Conservation (phyloP, 768 basidiomycete species). For the Russula lepida region DNA sequence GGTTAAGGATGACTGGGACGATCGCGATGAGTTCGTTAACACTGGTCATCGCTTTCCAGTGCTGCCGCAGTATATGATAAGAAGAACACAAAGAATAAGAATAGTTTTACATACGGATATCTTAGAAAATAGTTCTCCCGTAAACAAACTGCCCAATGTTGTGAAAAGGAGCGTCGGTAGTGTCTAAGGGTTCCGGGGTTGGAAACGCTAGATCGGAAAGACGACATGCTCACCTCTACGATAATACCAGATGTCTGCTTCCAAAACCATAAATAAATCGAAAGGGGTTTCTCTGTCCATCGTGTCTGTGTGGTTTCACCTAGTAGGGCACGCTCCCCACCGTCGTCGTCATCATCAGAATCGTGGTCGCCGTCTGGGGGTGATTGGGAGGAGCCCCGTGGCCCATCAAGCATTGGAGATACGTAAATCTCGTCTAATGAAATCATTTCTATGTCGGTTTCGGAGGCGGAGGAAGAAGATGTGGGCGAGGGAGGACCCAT, state of each 20-base stretch:
- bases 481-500: background rate
- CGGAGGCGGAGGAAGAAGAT: conserved; percentile 11
- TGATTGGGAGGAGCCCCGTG: background rate
- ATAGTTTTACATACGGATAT: conserved; percentile 56
- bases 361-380: conserved; percentile 15
- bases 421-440: conserved; percentile 26
- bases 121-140: conserved; percentile 81
- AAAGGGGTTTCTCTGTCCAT: conserved; percentile 23
- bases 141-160: conserved; percentile 77
- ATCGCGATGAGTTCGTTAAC: conserved; percentile 97
- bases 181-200: conserved; percentile 40
- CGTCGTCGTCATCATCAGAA: conserved; percentile 23
- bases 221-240: conserved; percentile 46
- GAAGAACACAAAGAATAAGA: background rate
- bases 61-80: conserved; percentile 33
- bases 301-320: conserved; percentile 27
- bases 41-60: conserved; percentile 81
- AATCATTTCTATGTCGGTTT: conserved; percentile 29
- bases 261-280: conserved; percentile 33
- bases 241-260: conserved; percentile 53
- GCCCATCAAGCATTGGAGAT: conserved; percentile 20
- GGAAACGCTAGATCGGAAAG: background rate
- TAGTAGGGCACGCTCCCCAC: conserved; percentile 41
- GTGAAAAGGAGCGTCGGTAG: conserved; percentile 82
- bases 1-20: conserved; percentile 86